phyloP scores from a whole-genome alignment of 108 stramenopile genomes.

The Cyclostephanos tholiformis region DNA sequence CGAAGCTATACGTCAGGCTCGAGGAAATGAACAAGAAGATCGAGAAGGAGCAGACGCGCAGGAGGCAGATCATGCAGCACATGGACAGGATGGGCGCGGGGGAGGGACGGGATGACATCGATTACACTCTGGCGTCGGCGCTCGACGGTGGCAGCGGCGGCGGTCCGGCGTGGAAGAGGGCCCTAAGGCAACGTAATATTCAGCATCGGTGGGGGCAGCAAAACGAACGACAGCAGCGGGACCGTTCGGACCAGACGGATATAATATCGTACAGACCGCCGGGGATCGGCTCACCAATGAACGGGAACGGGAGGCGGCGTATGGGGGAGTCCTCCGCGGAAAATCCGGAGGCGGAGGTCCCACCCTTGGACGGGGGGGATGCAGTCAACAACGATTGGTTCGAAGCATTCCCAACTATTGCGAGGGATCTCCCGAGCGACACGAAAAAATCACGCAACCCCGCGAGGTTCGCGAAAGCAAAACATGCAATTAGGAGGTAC shows the following conservation, averaged over 20 bases:
- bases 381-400: not conserved
- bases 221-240: not conserved
- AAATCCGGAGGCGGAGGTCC: conserved; percentile 34
- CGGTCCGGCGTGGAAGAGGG: conserved; percentile 38
- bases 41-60: conserved; percentile 73
- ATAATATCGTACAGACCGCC: conserved; percentile 22
- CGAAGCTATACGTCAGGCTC: conserved; percentile 65
- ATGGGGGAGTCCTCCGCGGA: not conserved
- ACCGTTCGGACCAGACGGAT: not conserved
- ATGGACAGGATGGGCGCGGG: conserved; percentile 84
- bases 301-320: conserved; percentile 16
- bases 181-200: conserved; percentile 25
- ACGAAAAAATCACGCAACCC: not conserved
- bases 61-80: conserved; percentile 76
- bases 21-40: conserved; percentile 76
- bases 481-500: conserved; percentile 71
- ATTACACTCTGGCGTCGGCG: conserved; percentile 80
- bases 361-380: conserved; percentile 17
- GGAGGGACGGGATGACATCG: conserved; percentile 82
- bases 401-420: conserved; percentile 1
- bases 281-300: conserved; percentile 41
- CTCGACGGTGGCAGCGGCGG: conserved; percentile 49
- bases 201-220: not conserved
- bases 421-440: not conserved
- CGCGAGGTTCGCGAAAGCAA: conserved; percentile 55